These are phyloP conservation scores for Carpinus fangiana DNA, from an alignment of 306 rosid genomes.

Conservation along the genomic window DNA sequence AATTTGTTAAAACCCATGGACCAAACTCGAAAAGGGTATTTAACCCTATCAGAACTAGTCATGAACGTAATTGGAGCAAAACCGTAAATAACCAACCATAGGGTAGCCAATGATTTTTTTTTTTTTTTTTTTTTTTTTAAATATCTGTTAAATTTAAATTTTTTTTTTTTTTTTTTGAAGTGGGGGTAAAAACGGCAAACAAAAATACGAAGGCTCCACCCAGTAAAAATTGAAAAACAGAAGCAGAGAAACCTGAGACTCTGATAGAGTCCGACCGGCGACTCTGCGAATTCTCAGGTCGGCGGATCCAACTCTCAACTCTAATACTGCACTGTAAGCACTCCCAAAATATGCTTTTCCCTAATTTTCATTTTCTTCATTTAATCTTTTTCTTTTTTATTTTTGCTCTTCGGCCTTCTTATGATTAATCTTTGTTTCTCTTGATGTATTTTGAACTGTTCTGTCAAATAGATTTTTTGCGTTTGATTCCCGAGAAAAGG, in stretches of 20 bases:
- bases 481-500: background rate
- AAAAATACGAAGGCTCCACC: background rate
- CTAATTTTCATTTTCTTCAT: background rate
- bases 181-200: background rate
- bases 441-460: background rate
- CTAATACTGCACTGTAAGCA: slow-evolving; percentile 6
- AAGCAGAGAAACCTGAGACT: background rate
- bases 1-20: too few relatives aligned
- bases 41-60: too few relatives aligned
- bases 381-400: background rate
- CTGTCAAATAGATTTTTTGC: background rate
- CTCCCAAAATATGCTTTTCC: background rate
- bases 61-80: too few relatives aligned
- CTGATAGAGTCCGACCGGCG: slow-evolving; percentile 8
- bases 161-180: too few relatives aligned
- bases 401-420: background rate
- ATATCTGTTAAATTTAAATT: too few relatives aligned
- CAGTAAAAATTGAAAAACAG: background rate
- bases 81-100: too few relatives aligned
- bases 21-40: too few relatives aligned
- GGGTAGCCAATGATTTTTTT: too few relatives aligned
- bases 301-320: slow-evolving; percentile 1
- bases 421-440: background rate
- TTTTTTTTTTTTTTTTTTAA: too few relatives aligned
- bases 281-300: background rate